These are phyloP conservation scores for Candida railenensis DNA, from an alignment of 805 yeast species.

Conservation along the genomic window DNA sequence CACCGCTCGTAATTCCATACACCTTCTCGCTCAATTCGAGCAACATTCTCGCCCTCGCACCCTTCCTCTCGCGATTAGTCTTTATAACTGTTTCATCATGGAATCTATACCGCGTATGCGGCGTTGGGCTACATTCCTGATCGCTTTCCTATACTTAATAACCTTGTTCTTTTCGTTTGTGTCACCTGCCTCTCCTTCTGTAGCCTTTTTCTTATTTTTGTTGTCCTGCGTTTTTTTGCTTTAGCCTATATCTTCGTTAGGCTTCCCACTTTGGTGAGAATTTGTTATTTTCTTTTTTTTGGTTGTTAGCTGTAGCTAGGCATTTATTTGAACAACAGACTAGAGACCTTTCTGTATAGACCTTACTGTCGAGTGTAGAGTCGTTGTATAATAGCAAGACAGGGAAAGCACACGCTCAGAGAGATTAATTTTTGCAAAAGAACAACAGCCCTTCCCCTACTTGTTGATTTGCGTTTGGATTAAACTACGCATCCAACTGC, in stretches of 20 bases:
- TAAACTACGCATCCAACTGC: neutral
- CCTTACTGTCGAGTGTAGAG: neutral
- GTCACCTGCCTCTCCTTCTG: neutral
- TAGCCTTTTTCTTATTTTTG: neutral
- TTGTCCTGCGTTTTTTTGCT: neutral
- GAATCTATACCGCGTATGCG: slow-evolving; percentile 2
- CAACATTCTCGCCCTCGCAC: neutral
- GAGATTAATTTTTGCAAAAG: neutral
- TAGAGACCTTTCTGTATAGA: too few relatives aligned
- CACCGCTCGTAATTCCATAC: too few relatives aligned
- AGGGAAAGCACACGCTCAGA: neutral
- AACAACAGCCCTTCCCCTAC: neutral
- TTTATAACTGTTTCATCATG: slow-evolving; percentile 1
- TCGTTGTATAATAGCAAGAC: neutral
- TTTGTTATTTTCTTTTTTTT: neutral
- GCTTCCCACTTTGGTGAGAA: slow-evolving; percentile 1
- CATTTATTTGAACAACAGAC: neutral
- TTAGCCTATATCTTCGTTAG: neutral
- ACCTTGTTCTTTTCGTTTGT: neutral
- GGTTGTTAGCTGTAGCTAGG: slow-evolving; percentile 2
- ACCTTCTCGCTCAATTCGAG: too few relatives aligned
- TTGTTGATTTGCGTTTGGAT: too few relatives aligned
- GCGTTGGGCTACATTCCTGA: neutral
- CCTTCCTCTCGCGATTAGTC: neutral
- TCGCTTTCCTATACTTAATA: neutral